Evolutionary conservation across 2,329 filamentous ascomycete genomes (phyloP), one percentile per base, ranked within the genome.

Genomic region (Neonectria hederae): DNA sequence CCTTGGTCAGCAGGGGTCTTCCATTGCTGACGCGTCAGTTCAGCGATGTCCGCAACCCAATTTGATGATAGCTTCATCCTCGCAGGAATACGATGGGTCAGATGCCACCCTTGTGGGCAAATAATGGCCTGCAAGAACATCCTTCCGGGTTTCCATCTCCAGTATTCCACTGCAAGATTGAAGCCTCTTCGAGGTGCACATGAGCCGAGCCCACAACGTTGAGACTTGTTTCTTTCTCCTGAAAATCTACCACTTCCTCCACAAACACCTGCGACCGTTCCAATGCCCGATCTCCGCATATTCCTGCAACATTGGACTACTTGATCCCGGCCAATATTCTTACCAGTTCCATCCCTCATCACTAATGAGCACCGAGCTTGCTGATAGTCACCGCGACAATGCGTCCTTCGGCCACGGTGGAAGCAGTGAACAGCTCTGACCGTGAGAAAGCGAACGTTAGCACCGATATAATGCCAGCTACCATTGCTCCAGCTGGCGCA

Each of bases 51-150:
- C 32, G 6, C 22, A 51, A 43, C 21, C 5, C 10, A 26, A 19
- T 21, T 45, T n/a, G 48, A 24, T n/a, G 26, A 59, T 59, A 53
- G 48, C 48, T 19, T 59, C 56, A 45, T 22, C 9, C 26, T 53
- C 53, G 19, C 10, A 22, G 40, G 46, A 35, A 49, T 19, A 8
- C 14, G 22, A 43, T 22, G 26, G 38, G n/a, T 26, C 11, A 5
- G 24, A 6, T 17, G 5, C 40, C 9, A 17, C 35, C 11, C 14
- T 43, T 28, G 19, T n/a, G 5, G 45, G 42, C 19, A 26, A 26
- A 48, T 21, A 19, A 26, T n/a, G n/a, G n/a, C n/a, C n/a, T n/a
- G n/a, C n/a, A n/a, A n/a, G n/a, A n/a, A n/a, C n/a, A n/a, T n/a
- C n/a, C n/a, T n/a, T n/a, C n/a, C n/a, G n/a, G n/a, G n/a, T n/a